Percentiles rank a stretch among this genome's conserved stretches.
These are phyloP conservation scores for Acephala macrosclerotiorum DNA, from an alignment of 2,329 filamentous ascomycete species.

Conservation along the genomic window DNA sequence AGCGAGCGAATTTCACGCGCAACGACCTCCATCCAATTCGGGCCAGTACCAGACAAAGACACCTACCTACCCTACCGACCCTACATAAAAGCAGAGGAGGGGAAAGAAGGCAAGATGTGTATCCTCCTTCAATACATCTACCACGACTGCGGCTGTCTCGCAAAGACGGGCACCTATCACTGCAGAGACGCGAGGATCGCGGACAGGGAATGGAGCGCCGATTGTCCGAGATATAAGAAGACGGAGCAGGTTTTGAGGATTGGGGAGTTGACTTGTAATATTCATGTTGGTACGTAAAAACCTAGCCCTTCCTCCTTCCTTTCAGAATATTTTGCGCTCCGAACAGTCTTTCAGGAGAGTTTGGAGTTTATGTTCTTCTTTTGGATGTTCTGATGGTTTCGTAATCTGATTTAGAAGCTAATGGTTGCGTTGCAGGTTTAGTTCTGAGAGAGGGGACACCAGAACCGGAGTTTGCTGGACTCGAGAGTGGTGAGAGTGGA, in stretches of 20 bases:
- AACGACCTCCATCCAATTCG: too few species aligned
- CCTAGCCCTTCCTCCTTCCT: too few species aligned
- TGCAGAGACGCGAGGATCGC: neutral
- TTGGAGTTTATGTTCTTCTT: too few species aligned
- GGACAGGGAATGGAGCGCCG: neutral
- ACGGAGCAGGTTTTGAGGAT: neutral
- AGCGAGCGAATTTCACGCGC: neutral
- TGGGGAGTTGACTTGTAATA: neutral
- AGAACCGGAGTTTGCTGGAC: too few species aligned
- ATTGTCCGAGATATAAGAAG: neutral
- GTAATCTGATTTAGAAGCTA: too few species aligned
- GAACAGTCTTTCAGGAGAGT: too few species aligned
- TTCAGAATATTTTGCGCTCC: too few species aligned
- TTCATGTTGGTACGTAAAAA: slow-evolving; percentile 1
- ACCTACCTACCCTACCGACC: too few species aligned
- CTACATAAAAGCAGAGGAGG: neutral
- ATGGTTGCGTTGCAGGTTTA: too few species aligned
- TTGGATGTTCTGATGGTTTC: too few species aligned
- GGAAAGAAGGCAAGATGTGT: slow-evolving; percentile 14
- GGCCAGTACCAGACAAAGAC: too few species aligned
- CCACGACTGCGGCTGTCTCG: slow-evolving; percentile 13
- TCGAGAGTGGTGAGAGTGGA: too few species aligned
- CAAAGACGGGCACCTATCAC: slow-evolving; percentile 3
- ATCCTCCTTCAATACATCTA: slow-evolving; percentile 14
- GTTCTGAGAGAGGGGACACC: neutral